A percentile compares a stretch with the other conserved stretches of the same genome.
These are phyloP conservation scores for Hura crepitans DNA, from an alignment of 441 rosid species.

Conservation along the genomic window DNA sequence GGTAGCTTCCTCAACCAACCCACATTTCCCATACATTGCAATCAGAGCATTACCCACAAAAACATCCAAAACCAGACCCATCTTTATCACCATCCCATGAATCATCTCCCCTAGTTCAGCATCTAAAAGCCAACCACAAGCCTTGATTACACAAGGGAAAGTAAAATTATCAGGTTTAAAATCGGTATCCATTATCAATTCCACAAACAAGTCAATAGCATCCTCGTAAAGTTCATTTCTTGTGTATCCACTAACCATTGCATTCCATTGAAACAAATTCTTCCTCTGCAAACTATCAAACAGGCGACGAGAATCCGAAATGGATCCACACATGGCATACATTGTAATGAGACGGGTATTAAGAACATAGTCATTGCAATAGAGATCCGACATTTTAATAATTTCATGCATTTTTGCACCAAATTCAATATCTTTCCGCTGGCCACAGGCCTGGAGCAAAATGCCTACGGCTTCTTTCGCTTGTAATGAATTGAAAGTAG, in stretches of 20 bases:
- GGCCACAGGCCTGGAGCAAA: conserved; percentile 50
- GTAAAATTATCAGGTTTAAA: conserved; percentile 60
- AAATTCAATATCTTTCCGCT: conserved; percentile 37
- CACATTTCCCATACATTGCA: conserved; percentile 48
- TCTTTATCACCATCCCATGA: conserved; percentile 57
- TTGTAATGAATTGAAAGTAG: conserved; percentile 23
- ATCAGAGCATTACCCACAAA: conserved; percentile 52
- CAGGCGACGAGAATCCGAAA: conserved; percentile 41
- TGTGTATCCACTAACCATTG: conserved; percentile 54
- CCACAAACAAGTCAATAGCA: conserved; percentile 41
- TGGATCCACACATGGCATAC: conserved; percentile 54
- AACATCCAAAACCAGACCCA: conserved; percentile 43
- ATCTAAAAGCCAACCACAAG: conserved; percentile 46
- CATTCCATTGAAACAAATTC: conserved; percentile 70
- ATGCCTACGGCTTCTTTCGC: conserved; percentile 47
- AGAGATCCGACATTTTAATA: conserved; percentile 38
- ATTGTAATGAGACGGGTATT: conserved; percentile 51
- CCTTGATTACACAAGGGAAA: conserved; percentile 63
- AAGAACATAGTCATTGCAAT: conserved; percentile 44
- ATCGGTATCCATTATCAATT: conserved; percentile 35
- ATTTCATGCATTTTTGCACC: conserved; percentile 46
- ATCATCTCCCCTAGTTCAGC: conserved; percentile 39
- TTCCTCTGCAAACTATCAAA: conserved; percentile 41
- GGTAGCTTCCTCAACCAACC: conserved; percentile 36
- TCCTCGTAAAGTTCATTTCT: conserved; percentile 48